Percentiles rank a stretch among this genome's conserved stretches.
Conservation (phyloP, 345 rosid genomes). For the Carallia brachiata region DNA sequence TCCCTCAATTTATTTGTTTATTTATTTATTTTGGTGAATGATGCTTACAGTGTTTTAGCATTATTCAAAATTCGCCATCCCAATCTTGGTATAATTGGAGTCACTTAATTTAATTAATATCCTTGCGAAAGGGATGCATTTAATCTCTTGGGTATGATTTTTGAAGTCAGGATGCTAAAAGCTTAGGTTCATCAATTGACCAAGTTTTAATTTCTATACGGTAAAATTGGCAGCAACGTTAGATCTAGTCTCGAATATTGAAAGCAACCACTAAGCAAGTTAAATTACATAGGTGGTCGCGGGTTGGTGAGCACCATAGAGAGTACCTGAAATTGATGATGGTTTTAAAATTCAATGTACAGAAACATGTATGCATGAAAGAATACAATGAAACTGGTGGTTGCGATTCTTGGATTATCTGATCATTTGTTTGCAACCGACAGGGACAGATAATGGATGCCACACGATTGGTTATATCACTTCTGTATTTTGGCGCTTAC, state of each 20-base stretch:
- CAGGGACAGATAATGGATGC: neutral
- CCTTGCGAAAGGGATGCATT: no score
- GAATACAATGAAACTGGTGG: neutral
- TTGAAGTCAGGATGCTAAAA: no score
- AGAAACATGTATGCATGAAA: no score
- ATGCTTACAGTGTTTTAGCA: no score
- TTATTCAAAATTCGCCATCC: no score
- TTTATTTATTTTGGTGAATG: no score
- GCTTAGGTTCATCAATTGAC: neutral
- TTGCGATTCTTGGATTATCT: slow-evolving; percentile 3
- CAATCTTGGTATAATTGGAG: no score
- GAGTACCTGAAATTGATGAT: slow-evolving; percentile 8
- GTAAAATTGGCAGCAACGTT: slow-evolving; percentile 1
- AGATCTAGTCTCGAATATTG: neutral
- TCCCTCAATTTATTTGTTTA: no score
- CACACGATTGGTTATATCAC: neutral
- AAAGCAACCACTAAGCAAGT: slow-evolving; percentile 9
- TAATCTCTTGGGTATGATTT: no score
- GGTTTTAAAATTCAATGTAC: slow-evolving; percentile 1
- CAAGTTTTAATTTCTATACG: neutral
- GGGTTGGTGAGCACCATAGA: slow-evolving; percentile 9
- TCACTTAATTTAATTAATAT: no score
- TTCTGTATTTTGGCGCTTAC: neutral
- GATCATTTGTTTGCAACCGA: neutral
- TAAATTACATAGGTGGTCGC: neutral